A percentile compares a stretch with the other conserved stretches of the same genome.
Evolutionary conservation across 257 asterid genomes (phyloP).

Genomic region (Penstemon eatonii): DNA sequence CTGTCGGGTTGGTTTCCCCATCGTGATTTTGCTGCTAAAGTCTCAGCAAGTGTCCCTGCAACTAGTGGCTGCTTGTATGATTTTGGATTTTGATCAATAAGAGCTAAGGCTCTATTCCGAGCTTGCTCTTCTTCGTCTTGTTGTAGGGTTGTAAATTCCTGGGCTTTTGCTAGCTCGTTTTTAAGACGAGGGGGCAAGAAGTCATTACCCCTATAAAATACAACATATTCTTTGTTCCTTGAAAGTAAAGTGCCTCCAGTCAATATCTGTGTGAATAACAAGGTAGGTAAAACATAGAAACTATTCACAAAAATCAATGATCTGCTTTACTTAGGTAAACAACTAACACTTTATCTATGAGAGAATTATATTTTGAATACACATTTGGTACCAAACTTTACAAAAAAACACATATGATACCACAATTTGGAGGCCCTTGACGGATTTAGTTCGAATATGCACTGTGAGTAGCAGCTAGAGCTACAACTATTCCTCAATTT

Average conservation of each 20-base stretch:
- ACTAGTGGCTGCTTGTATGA: constrained; percentile 52
- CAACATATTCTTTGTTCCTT: constrained; percentile 87
- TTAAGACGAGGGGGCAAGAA: constrained; percentile 69
- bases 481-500: too few species aligned
- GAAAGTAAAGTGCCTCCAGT: constrained; percentile 92
- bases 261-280: constrained; percentile 55
- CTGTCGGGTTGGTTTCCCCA: constrained; percentile 62
- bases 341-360: not conserved
- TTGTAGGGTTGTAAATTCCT: constrained; percentile 44
- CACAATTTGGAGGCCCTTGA: too few species aligned
- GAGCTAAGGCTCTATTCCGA: constrained; percentile 55
- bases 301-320: not conserved
- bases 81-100: constrained; percentile 38
- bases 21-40: constrained; percentile 77
- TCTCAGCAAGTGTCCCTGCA: constrained; percentile 97
- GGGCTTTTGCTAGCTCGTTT: constrained; percentile 61
- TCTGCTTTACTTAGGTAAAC: not conserved
- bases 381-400: too few species aligned
- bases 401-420: too few species aligned
- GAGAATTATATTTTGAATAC: too few species aligned
- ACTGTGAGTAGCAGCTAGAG: too few species aligned
- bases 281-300: constrained; percentile 8
- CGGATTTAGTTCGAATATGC: too few species aligned
- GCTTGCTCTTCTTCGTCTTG: constrained; percentile 88
- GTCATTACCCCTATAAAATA: constrained; percentile 89